A percentile compares a stretch with the other conserved stretches of the same genome.
Conservation (phyloP, 2,329 filamentous ascomycete species). For the Pezicula radicicola region DNA sequence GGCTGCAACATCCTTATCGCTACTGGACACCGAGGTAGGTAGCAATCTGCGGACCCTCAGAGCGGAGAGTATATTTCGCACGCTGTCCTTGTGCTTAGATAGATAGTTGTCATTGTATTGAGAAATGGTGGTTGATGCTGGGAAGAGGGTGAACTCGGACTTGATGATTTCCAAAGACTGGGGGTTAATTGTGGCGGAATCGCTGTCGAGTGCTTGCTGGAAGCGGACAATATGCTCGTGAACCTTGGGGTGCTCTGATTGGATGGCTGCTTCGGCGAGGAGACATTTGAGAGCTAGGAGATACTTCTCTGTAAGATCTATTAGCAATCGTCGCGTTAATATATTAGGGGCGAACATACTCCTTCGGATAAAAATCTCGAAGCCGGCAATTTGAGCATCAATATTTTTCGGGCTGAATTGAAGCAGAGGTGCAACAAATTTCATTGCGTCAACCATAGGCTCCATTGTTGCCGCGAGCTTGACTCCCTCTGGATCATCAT, state of each 20-base stretch:
- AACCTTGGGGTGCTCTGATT: conserved; percentile 67
- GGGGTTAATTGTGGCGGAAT: conserved; percentile 56
- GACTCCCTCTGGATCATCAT: conserved; percentile 80
- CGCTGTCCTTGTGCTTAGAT: conserved; percentile 57
- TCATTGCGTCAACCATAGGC: conserved; percentile 82
- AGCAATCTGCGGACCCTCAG: conserved; percentile 58
- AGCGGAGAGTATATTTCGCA: conserved; percentile 59
- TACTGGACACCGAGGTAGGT: conserved; percentile 49
- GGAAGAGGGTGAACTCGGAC: conserved; percentile 60
- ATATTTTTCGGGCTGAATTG: conserved; percentile 79
- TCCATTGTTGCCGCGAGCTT: conserved; percentile 78
- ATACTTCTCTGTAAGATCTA: conserved; percentile 65
- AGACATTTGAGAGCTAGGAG: conserved; percentile 85
- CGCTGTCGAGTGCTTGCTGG: conserved; percentile 56
- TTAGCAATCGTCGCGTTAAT: conserved; percentile 22
- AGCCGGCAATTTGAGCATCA: conserved; percentile 79
- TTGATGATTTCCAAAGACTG: conserved; percentile 69
- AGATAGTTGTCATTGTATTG: conserved; percentile 67
- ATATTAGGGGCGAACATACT: conserved; percentile 51
- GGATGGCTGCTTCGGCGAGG: conserved; percentile 66
- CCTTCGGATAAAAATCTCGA: conserved; percentile 83
- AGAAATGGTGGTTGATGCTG: conserved; percentile 54
- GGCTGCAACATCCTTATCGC: conserved; percentile 61
- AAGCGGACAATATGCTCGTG: conserved; percentile 73
- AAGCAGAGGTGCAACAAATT: conserved; percentile 78